Evolutionary conservation across 2,329 filamentous ascomycete species (phyloP).

Genomic region (Sporothrix luriei): DNA sequence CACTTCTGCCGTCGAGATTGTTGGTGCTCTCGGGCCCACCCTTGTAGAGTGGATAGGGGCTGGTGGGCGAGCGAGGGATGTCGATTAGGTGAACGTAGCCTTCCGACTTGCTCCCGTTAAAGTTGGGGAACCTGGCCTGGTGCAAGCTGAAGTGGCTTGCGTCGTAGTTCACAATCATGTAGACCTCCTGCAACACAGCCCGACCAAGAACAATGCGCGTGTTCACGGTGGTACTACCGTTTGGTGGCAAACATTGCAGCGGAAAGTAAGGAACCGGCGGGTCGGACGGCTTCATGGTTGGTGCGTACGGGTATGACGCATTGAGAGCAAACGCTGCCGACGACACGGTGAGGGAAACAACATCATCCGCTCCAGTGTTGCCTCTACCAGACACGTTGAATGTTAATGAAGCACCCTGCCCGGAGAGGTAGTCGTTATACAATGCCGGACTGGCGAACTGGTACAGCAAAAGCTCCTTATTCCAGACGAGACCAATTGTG

Average conservation of each 20-base stretch:
- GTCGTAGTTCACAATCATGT: slow-evolving; percentile 61
- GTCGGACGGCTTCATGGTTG: slow-evolving; percentile 50
- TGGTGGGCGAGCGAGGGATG: slow-evolving; percentile 50
- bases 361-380: slow-evolving; percentile 52
- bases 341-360: slow-evolving; percentile 61
- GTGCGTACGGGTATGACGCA: slow-evolving; percentile 54
- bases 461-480: slow-evolving; percentile 65
- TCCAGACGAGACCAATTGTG: slow-evolving; percentile 66
- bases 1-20: slow-evolving; percentile 27
- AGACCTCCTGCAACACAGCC: slow-evolving; percentile 70
- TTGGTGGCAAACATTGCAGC: slow-evolving; percentile 58
- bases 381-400: slow-evolving; percentile 61
- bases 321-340: slow-evolving; percentile 54
- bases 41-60: slow-evolving; percentile 50
- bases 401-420: slow-evolving; percentile 55
- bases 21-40: slow-evolving; percentile 35
- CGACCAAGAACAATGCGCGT: slow-evolving; percentile 61
- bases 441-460: slow-evolving; percentile 61
- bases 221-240: slow-evolving; percentile 35
- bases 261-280: slow-evolving; percentile 65
- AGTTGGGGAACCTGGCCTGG: slow-evolving; percentile 56
- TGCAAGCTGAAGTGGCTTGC: slow-evolving; percentile 57
- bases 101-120: slow-evolving; percentile 37
- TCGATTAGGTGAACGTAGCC: slow-evolving; percentile 47
- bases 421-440: slow-evolving; percentile 50